Evolutionary conservation across 2,329 filamentous ascomycete genomes (phyloP).

Genomic region (Beauveria asiatica): DNA sequence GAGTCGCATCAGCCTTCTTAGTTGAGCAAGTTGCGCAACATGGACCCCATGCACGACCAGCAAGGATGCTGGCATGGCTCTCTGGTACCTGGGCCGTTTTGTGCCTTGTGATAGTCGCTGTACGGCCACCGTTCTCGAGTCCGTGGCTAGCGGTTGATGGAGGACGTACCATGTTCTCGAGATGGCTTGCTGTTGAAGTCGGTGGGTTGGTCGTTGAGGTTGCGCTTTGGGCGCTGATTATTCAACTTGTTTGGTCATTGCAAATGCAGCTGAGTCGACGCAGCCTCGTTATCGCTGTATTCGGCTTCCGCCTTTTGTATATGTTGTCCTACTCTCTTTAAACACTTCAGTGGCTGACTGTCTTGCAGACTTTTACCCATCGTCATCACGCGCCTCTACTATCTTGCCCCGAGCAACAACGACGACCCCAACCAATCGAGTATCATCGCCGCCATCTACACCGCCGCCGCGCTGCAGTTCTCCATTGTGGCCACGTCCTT

Average conservation of each 20-base stretch:
- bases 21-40: slow-evolving; percentile 10
- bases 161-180: background rate
- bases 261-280: slow-evolving; percentile 6
- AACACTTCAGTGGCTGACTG: too few species aligned
- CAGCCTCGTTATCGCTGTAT: slow-evolving; percentile 8
- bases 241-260: slow-evolving; percentile 10
- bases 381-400: slow-evolving; percentile 1
- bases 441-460: slow-evolving; percentile 8
- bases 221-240: slow-evolving; percentile 6
- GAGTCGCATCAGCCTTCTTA: slow-evolving; percentile 6
- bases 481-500: slow-evolving; percentile 10
- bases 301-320: slow-evolving; percentile 6
- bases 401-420: background rate
- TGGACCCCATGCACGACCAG: slow-evolving; percentile 8
- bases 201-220: slow-evolving; percentile 7
- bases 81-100: slow-evolving; percentile 4
- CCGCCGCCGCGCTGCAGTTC: slow-evolving; percentile 9
- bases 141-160: background rate
- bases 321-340: background rate
- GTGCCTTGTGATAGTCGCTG: background rate
- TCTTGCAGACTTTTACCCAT: background rate
- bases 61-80: background rate
- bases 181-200: slow-evolving; percentile 10
- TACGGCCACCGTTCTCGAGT: background rate
- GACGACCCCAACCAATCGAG: background rate